phyloP scores from a whole-genome alignment of 306 rosid species.

The Spatholobus suberectus region DNA sequence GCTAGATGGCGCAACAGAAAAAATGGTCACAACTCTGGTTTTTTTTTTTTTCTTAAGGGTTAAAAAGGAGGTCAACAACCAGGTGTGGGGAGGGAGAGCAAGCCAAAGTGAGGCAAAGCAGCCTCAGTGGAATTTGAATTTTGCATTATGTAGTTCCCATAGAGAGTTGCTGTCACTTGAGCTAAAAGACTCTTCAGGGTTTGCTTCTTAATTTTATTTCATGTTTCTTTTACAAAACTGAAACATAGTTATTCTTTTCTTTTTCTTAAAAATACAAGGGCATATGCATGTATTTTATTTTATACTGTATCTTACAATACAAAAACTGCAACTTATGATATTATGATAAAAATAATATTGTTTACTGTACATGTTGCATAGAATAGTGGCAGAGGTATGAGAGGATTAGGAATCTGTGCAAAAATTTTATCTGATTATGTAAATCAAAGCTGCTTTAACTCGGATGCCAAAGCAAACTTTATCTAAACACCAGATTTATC shows the following conservation, averaged over 20 bases:
- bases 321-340: background rate
- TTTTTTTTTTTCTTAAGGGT: background rate
- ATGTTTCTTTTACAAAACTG: background rate
- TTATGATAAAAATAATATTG: background rate
- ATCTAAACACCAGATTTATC: background rate
- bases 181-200: background rate
- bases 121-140: background rate
- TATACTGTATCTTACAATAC: background rate
- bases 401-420: background rate
- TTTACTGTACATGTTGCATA: background rate
- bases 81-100: background rate
- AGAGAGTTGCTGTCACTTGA: background rate
- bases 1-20: background rate
- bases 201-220: constrained; percentile 2
- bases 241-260: background rate
- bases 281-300: background rate
- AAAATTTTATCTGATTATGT: background rate
- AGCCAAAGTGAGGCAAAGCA: constrained; percentile 7
- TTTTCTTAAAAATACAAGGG: background rate
- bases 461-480: background rate
- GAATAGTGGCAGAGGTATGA: constrained; percentile 25
- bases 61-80: background rate
- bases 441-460: background rate
- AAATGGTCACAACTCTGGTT: background rate
- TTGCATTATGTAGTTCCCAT: background rate